Base-by-base conservation (phyloP, 2,329 filamentous ascomycete species). In the Claviceps africana region DNA sequence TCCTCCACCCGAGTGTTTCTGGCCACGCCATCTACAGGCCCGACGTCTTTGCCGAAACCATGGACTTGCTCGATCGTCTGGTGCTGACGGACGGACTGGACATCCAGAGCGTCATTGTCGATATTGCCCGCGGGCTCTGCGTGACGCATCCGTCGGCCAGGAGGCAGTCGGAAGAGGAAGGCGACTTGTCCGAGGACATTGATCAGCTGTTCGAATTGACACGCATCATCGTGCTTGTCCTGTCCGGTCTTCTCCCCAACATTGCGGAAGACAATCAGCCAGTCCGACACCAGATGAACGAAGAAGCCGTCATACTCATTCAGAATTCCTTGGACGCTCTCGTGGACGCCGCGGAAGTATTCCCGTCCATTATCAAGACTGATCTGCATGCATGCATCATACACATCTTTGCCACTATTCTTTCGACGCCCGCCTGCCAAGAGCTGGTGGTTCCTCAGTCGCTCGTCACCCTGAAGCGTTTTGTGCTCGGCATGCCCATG, bases 191-290 rank as follows among this genome's bases (percentile, higher is more conserved):
- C 0, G 93, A 98, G 62, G 93, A 98, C 63, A 95, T 98, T 56
- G 93, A 98, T 63, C 93, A 98, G 68, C 77, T 98, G 0, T 98
- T 98, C 61, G 93, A 98, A 68, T 75, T 98, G 47, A 98, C 93
- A 0, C 81, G 93, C 57, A 95, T 96, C 64, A 96, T 97, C 56
- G 91, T 97, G 17, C 75, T 98, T 9, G 91, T 97, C 1, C 75
- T 98, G 30, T 86, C 89, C 0, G 88, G 90, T 0, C 73, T 96
- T 40, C 73, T 98, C 22, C 93, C 94, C 4, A 94, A 91, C 55
- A 72, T 94, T 4, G 80, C 80, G 4, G 85, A 87, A 55, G 72
- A 75, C 48, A 81, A 77, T 46, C 80, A 77, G 57, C 75, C 76
- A 59, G 82, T 80, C 30, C 82, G 86, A 46, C 83, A 88, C 61